These are phyloP conservation scores for Monsonia emarginata DNA, from an alignment of 441 rosid genomes.

Conservation along the genomic window DNA sequence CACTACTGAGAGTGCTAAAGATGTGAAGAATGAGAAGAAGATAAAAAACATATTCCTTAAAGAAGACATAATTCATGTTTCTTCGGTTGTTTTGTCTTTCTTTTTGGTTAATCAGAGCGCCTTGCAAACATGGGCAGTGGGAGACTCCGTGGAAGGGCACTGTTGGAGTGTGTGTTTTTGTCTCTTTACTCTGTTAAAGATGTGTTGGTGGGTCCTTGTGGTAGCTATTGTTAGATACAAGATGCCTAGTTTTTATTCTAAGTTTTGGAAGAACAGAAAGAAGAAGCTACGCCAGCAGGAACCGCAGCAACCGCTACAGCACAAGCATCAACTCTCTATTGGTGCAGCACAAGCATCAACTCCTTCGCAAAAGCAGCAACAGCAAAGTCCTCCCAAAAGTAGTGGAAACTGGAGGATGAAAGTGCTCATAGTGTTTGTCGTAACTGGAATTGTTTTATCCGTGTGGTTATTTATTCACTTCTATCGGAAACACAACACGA, in stretches of 20 bases:
- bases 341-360: background rate
- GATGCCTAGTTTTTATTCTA: conserved; percentile 27
- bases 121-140: conserved; percentile 18
- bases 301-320: conserved; percentile 18
- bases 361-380: conserved; percentile 42
- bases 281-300: conserved; percentile 26
- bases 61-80: background rate
- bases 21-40: background rate
- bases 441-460: conserved; percentile 44
- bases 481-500: conserved; percentile 23
- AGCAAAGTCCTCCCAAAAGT: conserved; percentile 39
- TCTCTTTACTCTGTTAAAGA: conserved; percentile 22
- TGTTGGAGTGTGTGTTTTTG: conserved; percentile 24
- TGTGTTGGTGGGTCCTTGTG: conserved; percentile 47
- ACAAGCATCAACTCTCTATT: background rate
- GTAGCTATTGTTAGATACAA: conserved; percentile 33
- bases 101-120: conserved; percentile 38
- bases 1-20: background rate
- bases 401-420: conserved; percentile 74
- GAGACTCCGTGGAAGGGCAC: conserved; percentile 21
- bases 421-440: conserved; percentile 39
- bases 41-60: background rate
- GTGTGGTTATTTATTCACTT: conserved; percentile 59
- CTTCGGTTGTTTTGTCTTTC: conserved; percentile 15
- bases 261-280: conserved; percentile 26